Evolutionary conservation across 2,329 filamentous ascomycete genomes (phyloP).

Genomic region (Ramularia collo-cygni): DNA sequence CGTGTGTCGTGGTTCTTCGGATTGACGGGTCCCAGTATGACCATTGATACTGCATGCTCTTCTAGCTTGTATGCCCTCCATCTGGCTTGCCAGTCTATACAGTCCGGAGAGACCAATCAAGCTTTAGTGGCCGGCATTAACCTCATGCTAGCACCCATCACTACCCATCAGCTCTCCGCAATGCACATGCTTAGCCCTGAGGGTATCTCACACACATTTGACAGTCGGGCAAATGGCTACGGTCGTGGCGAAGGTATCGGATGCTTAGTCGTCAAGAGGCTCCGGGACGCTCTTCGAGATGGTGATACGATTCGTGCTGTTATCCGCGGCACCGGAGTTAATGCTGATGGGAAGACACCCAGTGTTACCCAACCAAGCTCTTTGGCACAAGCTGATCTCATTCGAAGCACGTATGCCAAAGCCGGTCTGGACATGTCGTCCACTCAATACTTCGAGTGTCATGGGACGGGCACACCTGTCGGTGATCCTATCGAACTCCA

Average conservation of each 20-base stretch:
- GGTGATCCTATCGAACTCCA: conserved; percentile 6
- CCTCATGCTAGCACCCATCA: conserved; percentile 9
- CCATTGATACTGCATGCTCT: conserved; percentile 12
- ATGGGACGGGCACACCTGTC: conserved; percentile 13
- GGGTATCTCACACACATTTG: conserved; percentile 26
- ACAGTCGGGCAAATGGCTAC: conserved; percentile 41
- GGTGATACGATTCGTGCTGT: conserved; percentile 28
- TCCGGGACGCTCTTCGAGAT: conserved; percentile 10
- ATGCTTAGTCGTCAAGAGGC: conserved; percentile 44
- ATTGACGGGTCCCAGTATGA: conserved; percentile 12
- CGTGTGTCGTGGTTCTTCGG: conserved; percentile 16
- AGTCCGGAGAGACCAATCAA: conserved; percentile 7
- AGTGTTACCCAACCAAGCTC: conserved; percentile 35
- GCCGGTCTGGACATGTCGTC: conserved; percentile 2
- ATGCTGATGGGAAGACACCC: conserved; percentile 30
- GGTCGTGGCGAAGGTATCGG: conserved; percentile 50
- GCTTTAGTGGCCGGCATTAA: conserved; percentile 6
- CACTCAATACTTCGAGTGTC: conserved; percentile 7
- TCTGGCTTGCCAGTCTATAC: conserved; percentile 10
- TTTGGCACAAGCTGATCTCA: conserved; percentile 27
- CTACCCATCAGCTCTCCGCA: background rate
- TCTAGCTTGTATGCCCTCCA: conserved; percentile 11
- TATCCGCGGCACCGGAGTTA: conserved; percentile 29
- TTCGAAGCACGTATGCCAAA: conserved; percentile 7
- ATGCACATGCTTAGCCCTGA: conserved; percentile 27